phyloP scores from a whole-genome alignment of 257 asterid genomes.

The Capsicum baccatum region DNA sequence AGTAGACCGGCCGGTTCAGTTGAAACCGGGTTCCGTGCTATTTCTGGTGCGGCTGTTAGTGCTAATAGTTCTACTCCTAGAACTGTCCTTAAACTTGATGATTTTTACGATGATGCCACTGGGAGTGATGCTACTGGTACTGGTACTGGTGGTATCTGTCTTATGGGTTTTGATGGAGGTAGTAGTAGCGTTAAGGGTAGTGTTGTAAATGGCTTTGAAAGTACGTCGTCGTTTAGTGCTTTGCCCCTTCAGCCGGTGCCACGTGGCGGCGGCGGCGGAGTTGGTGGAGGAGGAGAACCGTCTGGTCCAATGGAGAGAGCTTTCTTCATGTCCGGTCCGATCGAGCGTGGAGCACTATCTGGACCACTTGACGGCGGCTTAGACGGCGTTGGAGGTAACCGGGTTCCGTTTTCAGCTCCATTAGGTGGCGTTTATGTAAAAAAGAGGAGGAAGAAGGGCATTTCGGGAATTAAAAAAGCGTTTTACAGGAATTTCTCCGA shows the following conservation, averaged over 20 bases:
- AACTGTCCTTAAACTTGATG: slow-evolving; percentile 73
- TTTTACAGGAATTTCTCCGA: slow-evolving; percentile 72
- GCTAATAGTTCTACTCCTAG: slow-evolving; percentile 86
- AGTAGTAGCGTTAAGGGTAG: slow-evolving; percentile 42
- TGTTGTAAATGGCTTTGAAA: slow-evolving; percentile 77
- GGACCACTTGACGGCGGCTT: slow-evolving; percentile 71
- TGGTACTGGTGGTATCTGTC: background rate
- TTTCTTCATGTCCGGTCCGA: slow-evolving; percentile 94
- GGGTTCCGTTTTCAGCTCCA: slow-evolving; percentile 88
- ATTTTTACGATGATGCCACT: slow-evolving; percentile 56
- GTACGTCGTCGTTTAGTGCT: slow-evolving; percentile 86
- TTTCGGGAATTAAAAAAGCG: slow-evolving; percentile 76
- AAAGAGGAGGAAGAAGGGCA: slow-evolving; percentile 76
- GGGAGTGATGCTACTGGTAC: slow-evolving; percentile 27
- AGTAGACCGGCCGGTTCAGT: slow-evolving; percentile 49
- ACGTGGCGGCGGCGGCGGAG: slow-evolving; percentile 72
- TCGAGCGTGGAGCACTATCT: slow-evolving; percentile 89
- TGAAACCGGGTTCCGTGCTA: slow-evolving; percentile 90
- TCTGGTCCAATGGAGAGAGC: slow-evolving; percentile 81
- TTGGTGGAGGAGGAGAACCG: slow-evolving; percentile 63
- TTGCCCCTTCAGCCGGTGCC: slow-evolving; percentile 92
- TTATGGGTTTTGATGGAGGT: slow-evolving; percentile 48
- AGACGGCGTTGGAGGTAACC: slow-evolving; percentile 36
- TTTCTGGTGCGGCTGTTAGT: slow-evolving; percentile 93
- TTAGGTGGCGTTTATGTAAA: slow-evolving; percentile 73